A percentile compares a stretch with the other conserved stretches of the same genome.
These are phyloP conservation scores for Tricholoma furcatifolium DNA, from an alignment of 768 basidiomycete species.

Conservation along the genomic window DNA sequence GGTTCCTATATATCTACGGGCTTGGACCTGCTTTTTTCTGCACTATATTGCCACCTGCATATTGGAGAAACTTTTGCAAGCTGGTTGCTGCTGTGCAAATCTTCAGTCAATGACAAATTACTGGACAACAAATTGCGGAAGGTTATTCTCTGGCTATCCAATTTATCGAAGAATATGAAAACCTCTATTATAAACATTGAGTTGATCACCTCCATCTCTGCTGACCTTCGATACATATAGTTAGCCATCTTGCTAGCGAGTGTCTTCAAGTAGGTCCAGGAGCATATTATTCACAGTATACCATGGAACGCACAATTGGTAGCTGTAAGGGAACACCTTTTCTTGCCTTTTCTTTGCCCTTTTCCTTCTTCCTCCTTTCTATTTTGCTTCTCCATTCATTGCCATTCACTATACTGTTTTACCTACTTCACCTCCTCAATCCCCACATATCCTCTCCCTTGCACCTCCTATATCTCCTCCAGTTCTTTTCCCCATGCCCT, in stretches of 20 bases:
- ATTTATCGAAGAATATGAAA: slow-evolving; percentile 28
- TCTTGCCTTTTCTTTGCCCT: too few relatives aligned
- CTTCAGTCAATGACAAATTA: slow-evolving; percentile 17
- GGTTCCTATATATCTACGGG: slow-evolving; percentile 21
- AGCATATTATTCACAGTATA: slow-evolving; percentile 33
- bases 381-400: too few relatives aligned
- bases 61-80: slow-evolving; percentile 18
- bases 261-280: slow-evolving; percentile 19
- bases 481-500: too few relatives aligned
- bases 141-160: slow-evolving; percentile 15
- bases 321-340: too few relatives aligned
- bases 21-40: slow-evolving; percentile 25
- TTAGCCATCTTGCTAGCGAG: slow-evolving; percentile 23
- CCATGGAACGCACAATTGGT: slow-evolving; percentile 22
- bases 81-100: slow-evolving; percentile 22
- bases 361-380: too few relatives aligned
- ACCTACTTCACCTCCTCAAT: too few relatives aligned
- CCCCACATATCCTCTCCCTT: too few relatives aligned
- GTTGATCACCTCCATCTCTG: slow-evolving; percentile 28
- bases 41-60: slow-evolving; percentile 14
- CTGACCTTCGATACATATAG: slow-evolving; percentile 24
- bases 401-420: too few relatives aligned
- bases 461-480: too few relatives aligned
- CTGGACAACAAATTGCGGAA: slow-evolving; percentile 9
- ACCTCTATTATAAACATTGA: slow-evolving; percentile 22